phyloP scores from a whole-genome alignment of 441 rosid genomes.

The Populus trichocarpa region DNA sequence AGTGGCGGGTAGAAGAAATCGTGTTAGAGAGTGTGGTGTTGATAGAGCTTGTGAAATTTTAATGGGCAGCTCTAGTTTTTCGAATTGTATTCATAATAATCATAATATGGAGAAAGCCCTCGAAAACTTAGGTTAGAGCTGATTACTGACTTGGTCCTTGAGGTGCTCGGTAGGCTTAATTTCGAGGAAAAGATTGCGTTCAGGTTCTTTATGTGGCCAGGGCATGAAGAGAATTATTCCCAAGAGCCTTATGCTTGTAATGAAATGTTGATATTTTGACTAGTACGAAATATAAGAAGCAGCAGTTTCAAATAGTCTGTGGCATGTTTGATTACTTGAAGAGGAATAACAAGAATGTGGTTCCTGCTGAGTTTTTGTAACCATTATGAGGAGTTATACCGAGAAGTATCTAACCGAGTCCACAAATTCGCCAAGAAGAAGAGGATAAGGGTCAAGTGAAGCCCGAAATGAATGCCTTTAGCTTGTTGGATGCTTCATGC shows the following conservation, averaged over 20 bases:
- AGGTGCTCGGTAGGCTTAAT: constrained; percentile 62
- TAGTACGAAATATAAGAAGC: constrained; percentile 69
- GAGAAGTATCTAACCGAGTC: constrained; percentile 68
- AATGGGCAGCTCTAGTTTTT: no score
- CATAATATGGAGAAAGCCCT: no score
- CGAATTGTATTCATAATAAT: no score
- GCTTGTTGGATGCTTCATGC: constrained; percentile 81
- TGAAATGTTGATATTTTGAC: constrained; percentile 75
- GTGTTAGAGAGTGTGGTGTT: no score
- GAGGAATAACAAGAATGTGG: constrained; percentile 45
- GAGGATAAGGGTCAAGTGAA: constrained; percentile 78
- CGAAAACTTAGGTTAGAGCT: no score
- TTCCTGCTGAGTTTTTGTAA: constrained; percentile 54
- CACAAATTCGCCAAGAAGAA: constrained; percentile 86
- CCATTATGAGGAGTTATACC: constrained; percentile 65
- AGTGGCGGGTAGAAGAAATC: neutral
- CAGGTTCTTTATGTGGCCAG: constrained; percentile 82
- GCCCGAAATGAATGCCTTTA: constrained; percentile 86
- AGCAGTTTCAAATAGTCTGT: constrained; percentile 70
- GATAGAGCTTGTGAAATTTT: no score
- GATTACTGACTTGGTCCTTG: constrained; percentile 35
- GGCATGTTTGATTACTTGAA: constrained; percentile 86
- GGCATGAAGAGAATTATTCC: constrained; percentile 46
- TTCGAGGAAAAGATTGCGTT: constrained; percentile 74
- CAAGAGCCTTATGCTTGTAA: constrained; percentile 65